phyloP scores from a whole-genome alignment of 129 eudicot genomes.

The Pseudognaphalium luteoalbum region DNA sequence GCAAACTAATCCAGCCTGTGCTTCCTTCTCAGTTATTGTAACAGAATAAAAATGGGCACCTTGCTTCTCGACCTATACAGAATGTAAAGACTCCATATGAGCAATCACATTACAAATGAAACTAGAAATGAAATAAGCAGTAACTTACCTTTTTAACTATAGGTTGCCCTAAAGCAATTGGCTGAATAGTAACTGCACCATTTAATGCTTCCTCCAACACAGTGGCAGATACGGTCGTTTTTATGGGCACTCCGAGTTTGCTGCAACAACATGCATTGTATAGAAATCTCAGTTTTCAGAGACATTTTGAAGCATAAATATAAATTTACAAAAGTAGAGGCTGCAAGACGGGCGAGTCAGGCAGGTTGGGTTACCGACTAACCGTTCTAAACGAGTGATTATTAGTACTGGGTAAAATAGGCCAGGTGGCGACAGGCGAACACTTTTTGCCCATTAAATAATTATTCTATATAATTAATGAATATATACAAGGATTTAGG shows the following conservation, averaged over 20 bases:
- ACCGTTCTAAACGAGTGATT: not conserved
- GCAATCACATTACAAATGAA: slow-evolving; percentile 2
- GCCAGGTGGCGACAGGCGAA: no score
- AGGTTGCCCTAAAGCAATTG: slow-evolving; percentile 72
- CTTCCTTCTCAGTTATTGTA: slow-evolving; percentile 78
- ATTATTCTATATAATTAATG: not conserved
- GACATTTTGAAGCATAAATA: not conserved
- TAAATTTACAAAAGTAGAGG: slow-evolving; percentile 1
- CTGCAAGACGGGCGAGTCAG: not conserved
- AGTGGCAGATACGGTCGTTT: slow-evolving; percentile 91
- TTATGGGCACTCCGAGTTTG: slow-evolving; percentile 96
- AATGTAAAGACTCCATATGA: slow-evolving; percentile 24
- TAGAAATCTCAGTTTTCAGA: slow-evolving; percentile 13
- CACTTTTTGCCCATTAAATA: not conserved
- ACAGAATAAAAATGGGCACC: slow-evolving; percentile 94
- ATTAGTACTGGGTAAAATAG: not conserved
- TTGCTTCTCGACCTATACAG: slow-evolving; percentile 87
- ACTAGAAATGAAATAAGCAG: slow-evolving; percentile 7
- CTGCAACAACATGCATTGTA: slow-evolving; percentile 39
- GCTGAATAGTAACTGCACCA: slow-evolving; percentile 61
- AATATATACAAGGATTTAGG: not conserved
- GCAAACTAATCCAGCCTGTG: slow-evolving; percentile 80
- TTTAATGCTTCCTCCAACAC: slow-evolving; percentile 92
- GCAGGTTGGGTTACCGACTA: not conserved
- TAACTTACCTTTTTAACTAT: slow-evolving; percentile 67